A percentile compares a stretch with the other conserved stretches of the same genome.
phyloP scores from a whole-genome alignment of 1,139 yeast species.

The Nakaseomyces delphensis region DNA sequence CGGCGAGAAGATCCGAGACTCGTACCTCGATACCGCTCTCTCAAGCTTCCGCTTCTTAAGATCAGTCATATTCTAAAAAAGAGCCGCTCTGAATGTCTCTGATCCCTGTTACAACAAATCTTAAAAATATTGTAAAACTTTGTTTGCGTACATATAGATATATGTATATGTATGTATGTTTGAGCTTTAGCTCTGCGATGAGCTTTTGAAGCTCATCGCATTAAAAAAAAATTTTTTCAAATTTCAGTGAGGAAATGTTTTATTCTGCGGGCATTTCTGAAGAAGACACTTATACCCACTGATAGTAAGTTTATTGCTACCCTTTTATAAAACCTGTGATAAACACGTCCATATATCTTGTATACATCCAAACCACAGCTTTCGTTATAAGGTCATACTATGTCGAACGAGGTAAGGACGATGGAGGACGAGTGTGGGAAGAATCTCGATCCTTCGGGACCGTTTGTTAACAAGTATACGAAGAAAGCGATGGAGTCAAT shows the following conservation, averaged over 20 bases:
- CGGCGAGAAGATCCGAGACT: constrained; percentile 47
- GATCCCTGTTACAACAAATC: too few species aligned
- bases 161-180: too few species aligned
- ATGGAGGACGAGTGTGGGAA: constrained; percentile 6
- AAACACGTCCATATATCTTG: too few species aligned
- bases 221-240: constrained; percentile 3
- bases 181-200: not conserved
- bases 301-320: too few species aligned
- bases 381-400: not conserved
- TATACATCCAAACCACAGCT: not conserved
- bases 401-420: too few species aligned
- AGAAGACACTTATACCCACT: too few species aligned
- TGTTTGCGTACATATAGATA: too few species aligned
- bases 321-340: too few species aligned
- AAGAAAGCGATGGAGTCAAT: constrained; percentile 64
- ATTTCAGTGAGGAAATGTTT: not conserved
- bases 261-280: not conserved
- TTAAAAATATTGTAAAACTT: too few species aligned
- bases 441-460: constrained; percentile 25
- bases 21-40: constrained; percentile 8
- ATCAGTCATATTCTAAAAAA: constrained; percentile 12
- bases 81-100: too few species aligned
- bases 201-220: constrained; percentile 6
- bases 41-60: constrained; percentile 13
- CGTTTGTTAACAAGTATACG: constrained; percentile 29